These are phyloP conservation scores for Setaria viridis DNA, from an alignment of 202 grass and related monocot genomes.

Conservation along the genomic window DNA sequence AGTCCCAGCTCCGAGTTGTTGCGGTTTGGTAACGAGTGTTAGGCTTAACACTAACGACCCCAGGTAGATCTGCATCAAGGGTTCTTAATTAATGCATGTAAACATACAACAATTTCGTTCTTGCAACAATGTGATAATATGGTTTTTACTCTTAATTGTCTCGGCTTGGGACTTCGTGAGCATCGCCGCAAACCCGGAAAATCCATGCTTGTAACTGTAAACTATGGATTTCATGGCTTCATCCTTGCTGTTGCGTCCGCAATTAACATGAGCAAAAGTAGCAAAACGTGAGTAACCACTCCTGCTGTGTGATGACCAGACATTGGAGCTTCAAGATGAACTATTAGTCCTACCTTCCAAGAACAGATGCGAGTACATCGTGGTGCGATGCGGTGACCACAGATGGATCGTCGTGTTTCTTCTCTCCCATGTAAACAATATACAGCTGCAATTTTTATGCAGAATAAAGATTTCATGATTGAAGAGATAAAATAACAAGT, in stretches of 20 bases:
- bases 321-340: no score
- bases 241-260: not conserved
- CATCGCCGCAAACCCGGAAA: not conserved
- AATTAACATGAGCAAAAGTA: not conserved
- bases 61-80: not conserved
- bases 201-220: constrained; percentile 7
- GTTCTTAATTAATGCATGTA: no score
- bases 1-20: constrained; percentile 9
- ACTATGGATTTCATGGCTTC: not conserved
- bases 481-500: no score
- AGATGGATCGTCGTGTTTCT: no score
- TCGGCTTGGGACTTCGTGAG: not conserved
- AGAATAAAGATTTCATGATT: no score
- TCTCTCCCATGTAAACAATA: no score
- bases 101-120: no score
- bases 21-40: not conserved
- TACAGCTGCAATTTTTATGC: no score
- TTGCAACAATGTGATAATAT: not conserved
- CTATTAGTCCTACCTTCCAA: no score
- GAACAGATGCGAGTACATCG: no score
- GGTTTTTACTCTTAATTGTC: not conserved
- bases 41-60: not conserved
- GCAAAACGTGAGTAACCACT: not conserved
- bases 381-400: no score
- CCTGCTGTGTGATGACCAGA: no score